Evolutionary conservation across 805 yeast species (phyloP).

Genomic region (Candida nitratophila): DNA sequence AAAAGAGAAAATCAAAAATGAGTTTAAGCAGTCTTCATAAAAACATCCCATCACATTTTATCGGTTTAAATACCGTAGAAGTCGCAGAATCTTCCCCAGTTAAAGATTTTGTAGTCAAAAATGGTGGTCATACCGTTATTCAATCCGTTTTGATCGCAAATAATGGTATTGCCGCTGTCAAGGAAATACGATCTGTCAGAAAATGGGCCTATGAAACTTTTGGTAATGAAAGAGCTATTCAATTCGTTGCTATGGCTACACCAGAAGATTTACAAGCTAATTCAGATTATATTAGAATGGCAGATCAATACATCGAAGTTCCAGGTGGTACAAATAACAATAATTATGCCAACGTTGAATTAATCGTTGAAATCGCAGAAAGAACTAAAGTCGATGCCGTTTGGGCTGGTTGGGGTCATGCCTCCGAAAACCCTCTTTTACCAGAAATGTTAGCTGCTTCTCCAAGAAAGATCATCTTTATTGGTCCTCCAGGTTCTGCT

Average conservation of each 20-base stretch:
- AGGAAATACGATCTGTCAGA: constrained; percentile 93
- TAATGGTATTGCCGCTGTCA: constrained; percentile 99
- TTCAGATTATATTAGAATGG: constrained; percentile 98
- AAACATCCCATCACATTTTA: constrained; percentile 56
- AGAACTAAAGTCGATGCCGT: constrained; percentile 96
- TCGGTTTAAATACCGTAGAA: constrained; percentile 74
- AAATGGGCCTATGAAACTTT: constrained; percentile 99
- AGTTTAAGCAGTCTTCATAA: neutral
- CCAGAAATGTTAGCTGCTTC: constrained; percentile 95
- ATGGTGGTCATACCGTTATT: constrained; percentile 94
- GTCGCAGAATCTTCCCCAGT: constrained; percentile 72
- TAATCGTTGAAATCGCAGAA: constrained; percentile 95
- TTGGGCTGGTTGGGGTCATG: constrained; percentile 99
- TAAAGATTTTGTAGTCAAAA: constrained; percentile 75
- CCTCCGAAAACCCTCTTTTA: constrained; percentile 93
- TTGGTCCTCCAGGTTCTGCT: constrained; percentile 99
- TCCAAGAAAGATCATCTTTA: constrained; percentile 81
- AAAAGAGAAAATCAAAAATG: neutral
- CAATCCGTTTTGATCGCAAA: constrained; percentile 87
- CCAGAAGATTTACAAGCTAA: constrained; percentile 98
- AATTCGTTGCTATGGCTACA: constrained; percentile 97
- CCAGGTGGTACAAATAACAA: constrained; percentile 99
- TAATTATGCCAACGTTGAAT: constrained; percentile 95
- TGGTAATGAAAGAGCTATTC: constrained; percentile 89
- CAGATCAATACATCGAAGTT: constrained; percentile 95